Conservation (phyloP, 2,329 filamentous ascomycete genomes). For the Microcera coccophila region DNA sequence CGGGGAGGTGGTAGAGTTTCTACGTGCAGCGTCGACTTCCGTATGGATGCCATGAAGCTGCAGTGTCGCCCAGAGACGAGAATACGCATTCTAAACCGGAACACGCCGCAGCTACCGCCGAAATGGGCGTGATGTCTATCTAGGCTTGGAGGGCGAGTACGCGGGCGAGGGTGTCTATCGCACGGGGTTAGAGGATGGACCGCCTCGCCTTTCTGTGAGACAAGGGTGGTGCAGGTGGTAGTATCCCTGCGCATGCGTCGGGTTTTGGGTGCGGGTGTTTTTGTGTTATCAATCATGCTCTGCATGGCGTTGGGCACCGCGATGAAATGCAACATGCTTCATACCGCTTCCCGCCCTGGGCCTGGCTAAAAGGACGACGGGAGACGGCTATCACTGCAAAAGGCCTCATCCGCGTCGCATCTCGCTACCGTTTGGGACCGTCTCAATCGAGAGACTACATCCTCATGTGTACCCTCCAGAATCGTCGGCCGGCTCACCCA, state of each 20-base stretch:
- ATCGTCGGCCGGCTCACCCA: constrained; percentile 17
- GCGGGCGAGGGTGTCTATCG: not conserved
- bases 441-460: too few species aligned
- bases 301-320: too few species aligned
- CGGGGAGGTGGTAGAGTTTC: not conserved
- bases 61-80: not conserved
- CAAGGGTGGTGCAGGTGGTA: constrained; percentile 15
- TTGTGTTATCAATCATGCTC: not conserved
- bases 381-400: too few species aligned
- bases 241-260: constrained; percentile 19
- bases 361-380: too few species aligned
- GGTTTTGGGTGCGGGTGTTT: constrained; percentile 11
- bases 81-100: not conserved
- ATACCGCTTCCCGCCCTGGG: too few species aligned
- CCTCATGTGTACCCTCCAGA: too few species aligned
- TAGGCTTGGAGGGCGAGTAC: too few species aligned
- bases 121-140: too few species aligned
- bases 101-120: not conserved
- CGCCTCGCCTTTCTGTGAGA: not conserved
- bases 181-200: not conserved
- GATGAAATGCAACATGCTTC: too few species aligned
- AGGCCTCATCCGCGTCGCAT: too few species aligned
- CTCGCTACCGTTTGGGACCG: too few species aligned
- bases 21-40: not conserved
- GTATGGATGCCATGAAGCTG: not conserved